Conservation (phyloP, 2,329 filamentous ascomycete genomes). For the Fusarium dimerum region DNA sequence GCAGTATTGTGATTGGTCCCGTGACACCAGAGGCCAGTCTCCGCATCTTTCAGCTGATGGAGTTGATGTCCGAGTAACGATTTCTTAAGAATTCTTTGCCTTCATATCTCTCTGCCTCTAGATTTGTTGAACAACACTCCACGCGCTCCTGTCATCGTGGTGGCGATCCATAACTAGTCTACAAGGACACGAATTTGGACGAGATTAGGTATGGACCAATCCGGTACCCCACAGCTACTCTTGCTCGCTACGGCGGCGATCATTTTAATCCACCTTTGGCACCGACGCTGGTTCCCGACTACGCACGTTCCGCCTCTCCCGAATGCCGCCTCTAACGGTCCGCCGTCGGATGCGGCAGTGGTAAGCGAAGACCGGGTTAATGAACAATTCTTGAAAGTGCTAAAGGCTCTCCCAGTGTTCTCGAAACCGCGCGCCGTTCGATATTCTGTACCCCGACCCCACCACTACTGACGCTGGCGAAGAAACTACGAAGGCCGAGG, state of each 20-base stretch:
- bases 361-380: background rate
- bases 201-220: background rate
- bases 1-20: background rate
- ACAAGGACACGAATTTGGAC: background rate
- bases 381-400: background rate
- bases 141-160: background rate
- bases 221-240: background rate
- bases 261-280: background rate
- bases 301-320: background rate
- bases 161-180: background rate
- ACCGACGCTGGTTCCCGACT: background rate
- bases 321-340: background rate
- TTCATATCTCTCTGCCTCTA: background rate
- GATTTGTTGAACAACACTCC: background rate
- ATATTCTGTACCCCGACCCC: background rate
- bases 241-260: background rate
- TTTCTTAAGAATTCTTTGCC: background rate
- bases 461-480: background rate
- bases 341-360: background rate
- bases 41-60: background rate
- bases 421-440: background rate
- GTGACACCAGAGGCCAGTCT: background rate
- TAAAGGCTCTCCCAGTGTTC: background rate
- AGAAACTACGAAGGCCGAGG: background rate
- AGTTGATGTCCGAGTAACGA: background rate